These are phyloP conservation scores for Cladosporium velox DNA, from an alignment of 2,329 filamentous ascomycete genomes.

Conservation along the genomic window DNA sequence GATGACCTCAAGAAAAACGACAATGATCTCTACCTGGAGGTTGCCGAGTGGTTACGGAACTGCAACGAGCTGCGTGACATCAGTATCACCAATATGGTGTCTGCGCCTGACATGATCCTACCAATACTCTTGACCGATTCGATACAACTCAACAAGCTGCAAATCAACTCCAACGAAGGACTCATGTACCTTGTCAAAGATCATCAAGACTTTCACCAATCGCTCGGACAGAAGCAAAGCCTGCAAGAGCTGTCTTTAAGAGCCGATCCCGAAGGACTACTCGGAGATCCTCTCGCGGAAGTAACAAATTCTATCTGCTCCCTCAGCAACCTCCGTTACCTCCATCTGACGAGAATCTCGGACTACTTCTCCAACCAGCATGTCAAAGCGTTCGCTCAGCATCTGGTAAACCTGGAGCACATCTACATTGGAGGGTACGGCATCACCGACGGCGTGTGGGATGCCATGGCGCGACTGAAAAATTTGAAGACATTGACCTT, in stretches of 20 bases:
- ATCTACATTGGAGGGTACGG: conserved; percentile 59
- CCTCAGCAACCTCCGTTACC: conserved; percentile 54
- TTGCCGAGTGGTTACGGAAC: conserved; percentile 57
- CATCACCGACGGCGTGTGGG: conserved; percentile 53
- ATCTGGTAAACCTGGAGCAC: conserved; percentile 55
- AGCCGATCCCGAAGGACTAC: conserved; percentile 50
- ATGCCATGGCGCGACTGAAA: conserved; percentile 47
- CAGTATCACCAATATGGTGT: conserved; percentile 53
- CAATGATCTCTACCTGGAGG: conserved; percentile 54
- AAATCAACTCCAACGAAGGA: conserved; percentile 46
- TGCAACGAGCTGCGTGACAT: conserved; percentile 56
- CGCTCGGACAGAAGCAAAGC: conserved; percentile 52
- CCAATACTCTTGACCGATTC: conserved; percentile 51
- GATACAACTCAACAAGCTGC: conserved; percentile 51
- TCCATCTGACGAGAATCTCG: conserved; percentile 56
- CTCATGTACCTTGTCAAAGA: conserved; percentile 49
- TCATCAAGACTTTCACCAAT: conserved; percentile 55
- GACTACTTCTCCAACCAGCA: conserved; percentile 55
- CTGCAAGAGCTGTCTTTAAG: conserved; percentile 51
- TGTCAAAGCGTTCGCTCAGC: conserved; percentile 49
- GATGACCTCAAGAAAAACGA: conserved; percentile 54
- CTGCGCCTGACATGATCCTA: conserved; percentile 55
- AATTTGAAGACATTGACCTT: conserved; percentile 57
- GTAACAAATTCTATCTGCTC: conserved; percentile 55
- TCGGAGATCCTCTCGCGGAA: conserved; percentile 50